phyloP scores from a whole-genome alignment of 202 grass and related monocot genomes.

The Zizania palustris region DNA sequence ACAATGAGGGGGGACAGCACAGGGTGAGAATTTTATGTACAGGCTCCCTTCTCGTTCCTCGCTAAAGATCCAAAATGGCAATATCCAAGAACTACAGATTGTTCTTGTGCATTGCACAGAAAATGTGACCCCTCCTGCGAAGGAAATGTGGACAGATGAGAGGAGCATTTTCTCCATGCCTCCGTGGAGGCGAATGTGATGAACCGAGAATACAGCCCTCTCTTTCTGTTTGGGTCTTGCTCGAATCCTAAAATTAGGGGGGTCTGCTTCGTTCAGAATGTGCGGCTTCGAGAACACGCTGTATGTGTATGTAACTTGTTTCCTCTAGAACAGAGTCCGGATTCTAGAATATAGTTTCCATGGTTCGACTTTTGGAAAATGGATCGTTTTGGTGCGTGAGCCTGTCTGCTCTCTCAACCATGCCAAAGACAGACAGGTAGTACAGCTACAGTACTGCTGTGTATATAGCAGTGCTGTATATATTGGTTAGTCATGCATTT shows the following conservation, averaged over 20 bases:
- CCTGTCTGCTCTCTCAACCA: not conserved
- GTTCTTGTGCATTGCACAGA: slow-evolving; percentile 21
- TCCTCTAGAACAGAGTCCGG: not conserved
- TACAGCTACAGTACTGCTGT: not conserved
- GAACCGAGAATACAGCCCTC: slow-evolving; percentile 35
- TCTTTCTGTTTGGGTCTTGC: not conserved
- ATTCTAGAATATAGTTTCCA: not conserved
- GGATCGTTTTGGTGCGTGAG: not conserved
- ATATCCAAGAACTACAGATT: slow-evolving; percentile 33
- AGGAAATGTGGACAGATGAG: slow-evolving; percentile 37
- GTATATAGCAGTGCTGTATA: too few relatives aligned
- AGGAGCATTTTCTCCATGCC: slow-evolving; percentile 34
- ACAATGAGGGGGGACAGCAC: slow-evolving; percentile 13
- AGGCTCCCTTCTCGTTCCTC: slow-evolving; percentile 7
- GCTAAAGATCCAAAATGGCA: slow-evolving; percentile 43
- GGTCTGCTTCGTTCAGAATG: slow-evolving; percentile 13
- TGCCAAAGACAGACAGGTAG: not conserved
- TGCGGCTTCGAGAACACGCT: slow-evolving; percentile 15
- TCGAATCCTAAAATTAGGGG: slow-evolving; percentile 46
- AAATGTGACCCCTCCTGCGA: slow-evolving; percentile 45
- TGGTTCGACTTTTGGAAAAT: slow-evolving; percentile 4
- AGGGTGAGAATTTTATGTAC: slow-evolving; percentile 12
- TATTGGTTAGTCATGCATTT: too few relatives aligned
- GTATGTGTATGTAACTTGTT: slow-evolving; percentile 16
- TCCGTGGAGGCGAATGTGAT: slow-evolving; percentile 36